phyloP scores from a whole-genome alignment of 1,284 basidiomycete species.

The Violaceomyces palustris region DNA sequence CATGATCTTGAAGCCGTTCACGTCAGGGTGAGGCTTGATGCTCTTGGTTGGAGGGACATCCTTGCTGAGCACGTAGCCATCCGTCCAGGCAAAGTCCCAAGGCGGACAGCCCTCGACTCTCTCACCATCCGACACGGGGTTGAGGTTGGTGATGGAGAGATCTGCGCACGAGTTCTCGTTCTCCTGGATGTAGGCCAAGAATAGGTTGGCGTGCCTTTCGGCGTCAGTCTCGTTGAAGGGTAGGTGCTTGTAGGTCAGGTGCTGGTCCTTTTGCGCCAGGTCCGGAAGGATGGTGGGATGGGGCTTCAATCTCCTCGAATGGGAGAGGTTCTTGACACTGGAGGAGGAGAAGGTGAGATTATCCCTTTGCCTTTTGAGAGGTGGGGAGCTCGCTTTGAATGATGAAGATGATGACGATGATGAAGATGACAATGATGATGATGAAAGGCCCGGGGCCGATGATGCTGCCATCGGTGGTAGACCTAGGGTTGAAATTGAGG shows the following conservation, averaged over 20 bases:
- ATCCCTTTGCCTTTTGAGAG: too few species aligned
- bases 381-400: too few species aligned
- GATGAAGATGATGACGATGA: too few species aligned
- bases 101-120: slow-evolving; percentile 30
- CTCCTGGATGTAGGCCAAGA: slow-evolving; percentile 18
- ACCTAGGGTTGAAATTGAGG: too few species aligned
- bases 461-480: too few species aligned
- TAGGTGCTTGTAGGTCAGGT: too few species aligned
- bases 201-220: slow-evolving; percentile 2
- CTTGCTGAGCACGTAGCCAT: slow-evolving; percentile 22
- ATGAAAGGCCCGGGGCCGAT: too few species aligned
- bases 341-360: slow-evolving; percentile 11
- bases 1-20: slow-evolving; percentile 15
- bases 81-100: slow-evolving; percentile 30
- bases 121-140: background rate
- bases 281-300: too few species aligned
- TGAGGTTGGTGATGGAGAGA: slow-evolving; percentile 8
- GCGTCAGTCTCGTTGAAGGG: background rate
- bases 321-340: slow-evolving; percentile 16
- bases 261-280: too few species aligned
- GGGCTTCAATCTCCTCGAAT: slow-evolving; percentile 9
- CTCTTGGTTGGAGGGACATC: slow-evolving; percentile 4
- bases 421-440: too few species aligned
- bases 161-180: slow-evolving; percentile 10
- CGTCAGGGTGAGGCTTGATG: background rate